A percentile compares a stretch with the other conserved stretches of the same genome.
These are phyloP conservation scores for Lipomyces yamanashiensis DNA, from an alignment of 805 yeast species.

Conservation along the genomic window DNA sequence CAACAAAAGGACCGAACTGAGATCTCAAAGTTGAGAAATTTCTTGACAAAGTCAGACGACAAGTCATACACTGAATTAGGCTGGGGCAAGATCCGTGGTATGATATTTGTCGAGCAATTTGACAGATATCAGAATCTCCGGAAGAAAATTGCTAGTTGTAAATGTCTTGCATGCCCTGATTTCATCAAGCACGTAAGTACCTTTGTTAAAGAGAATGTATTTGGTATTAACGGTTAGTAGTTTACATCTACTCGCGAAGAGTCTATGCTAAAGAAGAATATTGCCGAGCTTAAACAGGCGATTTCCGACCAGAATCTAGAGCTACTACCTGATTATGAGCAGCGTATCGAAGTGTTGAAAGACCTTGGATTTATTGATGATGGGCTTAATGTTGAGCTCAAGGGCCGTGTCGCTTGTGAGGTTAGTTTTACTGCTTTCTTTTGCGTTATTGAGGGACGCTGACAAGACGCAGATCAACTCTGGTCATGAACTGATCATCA, in stretches of 20 bases:
- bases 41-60: not conserved
- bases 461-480: constrained; percentile 57
- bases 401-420: constrained; percentile 95
- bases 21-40: constrained; percentile 13
- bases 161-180: constrained; percentile 46
- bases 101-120: constrained; percentile 48
- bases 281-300: constrained; percentile 60
- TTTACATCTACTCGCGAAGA: constrained; percentile 52
- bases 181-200: constrained; percentile 31
- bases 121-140: constrained; percentile 48
- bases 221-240: constrained; percentile 8
- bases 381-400: constrained; percentile 71
- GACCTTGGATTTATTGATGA: constrained; percentile 81
- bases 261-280: constrained; percentile 53
- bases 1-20: constrained; percentile 13
- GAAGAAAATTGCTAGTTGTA: constrained; percentile 42
- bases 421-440: constrained; percentile 36
- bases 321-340: constrained; percentile 90
- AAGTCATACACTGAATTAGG: constrained; percentile 46
- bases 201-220: not conserved
- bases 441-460: not conserved
- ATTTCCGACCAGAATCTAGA: constrained; percentile 88
- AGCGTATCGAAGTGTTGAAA: constrained; percentile 76
- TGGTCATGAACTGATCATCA: constrained; percentile 87
- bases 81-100: constrained; percentile 48